These are phyloP conservation scores for Trichoderma gamsii DNA, from an alignment of 495 filamentous ascomycete genomes.

Conservation along the genomic window DNA sequence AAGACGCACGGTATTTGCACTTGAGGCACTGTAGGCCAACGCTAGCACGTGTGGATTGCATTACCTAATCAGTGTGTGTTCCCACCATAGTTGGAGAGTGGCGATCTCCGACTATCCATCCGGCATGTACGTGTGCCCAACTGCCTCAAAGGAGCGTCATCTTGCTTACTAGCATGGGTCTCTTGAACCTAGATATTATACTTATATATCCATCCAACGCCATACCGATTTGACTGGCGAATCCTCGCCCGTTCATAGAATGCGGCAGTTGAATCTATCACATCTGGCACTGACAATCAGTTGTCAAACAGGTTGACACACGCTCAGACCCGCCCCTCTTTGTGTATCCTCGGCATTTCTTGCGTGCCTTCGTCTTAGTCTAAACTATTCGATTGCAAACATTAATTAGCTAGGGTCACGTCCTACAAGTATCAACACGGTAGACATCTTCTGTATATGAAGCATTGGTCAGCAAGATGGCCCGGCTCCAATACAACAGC, in stretches of 20 bases:
- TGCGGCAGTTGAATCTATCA: not conserved
- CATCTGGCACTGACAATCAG: not conserved
- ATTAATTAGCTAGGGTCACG: too few relatives aligned
- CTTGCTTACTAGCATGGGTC: not conserved
- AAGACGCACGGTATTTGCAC: not conserved
- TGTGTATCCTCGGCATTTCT: too few relatives aligned
- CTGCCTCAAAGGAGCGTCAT: not conserved
- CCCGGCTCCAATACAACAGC: constrained; percentile 46
- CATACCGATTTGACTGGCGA: not conserved
- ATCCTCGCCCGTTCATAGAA: not conserved
- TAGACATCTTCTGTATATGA: not conserved
- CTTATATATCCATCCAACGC: not conserved
- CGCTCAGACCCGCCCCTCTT: too few relatives aligned
- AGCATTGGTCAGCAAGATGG: not conserved
- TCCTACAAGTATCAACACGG: not conserved
- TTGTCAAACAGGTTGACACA: not conserved
- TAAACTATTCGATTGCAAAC: too few relatives aligned
- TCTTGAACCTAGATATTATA: not conserved
- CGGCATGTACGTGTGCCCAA: constrained; percentile 1
- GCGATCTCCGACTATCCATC: constrained; percentile 10
- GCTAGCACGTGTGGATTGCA: not conserved
- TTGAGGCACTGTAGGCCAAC: not conserved
- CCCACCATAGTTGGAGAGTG: constrained; percentile 14
- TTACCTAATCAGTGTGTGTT: not conserved
- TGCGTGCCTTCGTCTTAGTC: too few relatives aligned